Evolutionary conservation across 257 asterid genomes (phyloP).

Genomic region (Solanum raphanifolium): DNA sequence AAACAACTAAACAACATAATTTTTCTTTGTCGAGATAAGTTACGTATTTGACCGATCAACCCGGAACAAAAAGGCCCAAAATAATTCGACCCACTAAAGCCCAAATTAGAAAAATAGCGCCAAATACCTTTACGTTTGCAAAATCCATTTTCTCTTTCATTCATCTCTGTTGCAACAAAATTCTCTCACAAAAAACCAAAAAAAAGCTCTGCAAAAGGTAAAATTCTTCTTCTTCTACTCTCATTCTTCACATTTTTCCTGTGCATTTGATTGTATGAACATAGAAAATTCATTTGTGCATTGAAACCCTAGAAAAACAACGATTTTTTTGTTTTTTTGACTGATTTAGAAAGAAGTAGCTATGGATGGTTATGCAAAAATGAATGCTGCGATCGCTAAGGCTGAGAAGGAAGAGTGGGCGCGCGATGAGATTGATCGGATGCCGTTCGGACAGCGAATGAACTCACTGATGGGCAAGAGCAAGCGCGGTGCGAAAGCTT

Average conservation of each 20-base stretch:
- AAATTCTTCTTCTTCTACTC: neutral
- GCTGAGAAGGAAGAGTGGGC: neutral
- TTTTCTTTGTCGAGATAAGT: neutral
- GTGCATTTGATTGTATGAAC: neutral
- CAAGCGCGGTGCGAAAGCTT: neutral
- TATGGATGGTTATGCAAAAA: neutral
- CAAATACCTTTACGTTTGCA: neutral
- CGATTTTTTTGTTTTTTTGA: neutral
- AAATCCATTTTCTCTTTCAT: neutral
- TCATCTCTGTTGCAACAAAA: neutral
- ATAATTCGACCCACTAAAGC: neutral
- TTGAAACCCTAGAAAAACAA: neutral
- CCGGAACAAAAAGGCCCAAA: neutral
- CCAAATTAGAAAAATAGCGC: neutral
- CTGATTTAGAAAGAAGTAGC: neutral
- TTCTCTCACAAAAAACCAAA: neutral
- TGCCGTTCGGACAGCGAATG: neutral
- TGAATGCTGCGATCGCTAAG: neutral
- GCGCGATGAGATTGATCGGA: neutral
- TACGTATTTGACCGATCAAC: neutral
- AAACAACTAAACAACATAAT: neutral
- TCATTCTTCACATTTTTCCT: neutral
- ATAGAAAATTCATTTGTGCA: neutral
- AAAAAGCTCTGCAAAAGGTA: neutral
- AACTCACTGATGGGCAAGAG: neutral